A percentile compares a stretch with the other conserved stretches of the same genome.
These are phyloP conservation scores for Colletotrichum sp. DNA, from an alignment of 2,329 filamentous ascomycete genomes.

Conservation along the genomic window DNA sequence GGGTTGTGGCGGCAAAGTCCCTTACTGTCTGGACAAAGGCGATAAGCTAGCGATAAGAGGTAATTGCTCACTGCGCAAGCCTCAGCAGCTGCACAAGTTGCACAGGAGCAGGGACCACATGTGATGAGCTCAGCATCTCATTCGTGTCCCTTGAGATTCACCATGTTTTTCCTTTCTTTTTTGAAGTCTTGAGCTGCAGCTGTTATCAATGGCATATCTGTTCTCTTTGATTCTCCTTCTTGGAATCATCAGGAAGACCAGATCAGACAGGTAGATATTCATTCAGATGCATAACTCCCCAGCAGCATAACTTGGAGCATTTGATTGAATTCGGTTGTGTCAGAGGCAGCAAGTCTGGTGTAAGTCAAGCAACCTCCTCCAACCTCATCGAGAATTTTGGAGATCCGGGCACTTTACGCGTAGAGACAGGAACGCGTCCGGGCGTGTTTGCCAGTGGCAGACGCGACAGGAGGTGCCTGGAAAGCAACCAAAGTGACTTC, in stretches of 20 bases:
- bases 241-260: not conserved
- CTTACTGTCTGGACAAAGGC: not conserved
- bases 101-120: not conserved
- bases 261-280: not conserved
- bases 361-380: not conserved
- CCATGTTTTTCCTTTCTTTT: not conserved
- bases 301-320: not conserved
- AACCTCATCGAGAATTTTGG: not conserved
- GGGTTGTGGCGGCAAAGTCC: not conserved
- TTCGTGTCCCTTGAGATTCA: conserved; percentile 6
- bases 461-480: conserved; percentile 6
- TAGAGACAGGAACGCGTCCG: not conserved
- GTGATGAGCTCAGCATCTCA: conserved; percentile 7
- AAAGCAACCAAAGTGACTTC: conserved; percentile 11
- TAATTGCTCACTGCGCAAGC: not conserved
- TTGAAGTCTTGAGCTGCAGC: not conserved
- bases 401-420: conserved; percentile 12
- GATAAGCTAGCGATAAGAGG: not conserved
- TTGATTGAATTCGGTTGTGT: not conserved
- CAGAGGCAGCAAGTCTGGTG: not conserved
- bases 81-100: not conserved
- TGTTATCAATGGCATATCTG: not conserved
- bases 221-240: not conserved
- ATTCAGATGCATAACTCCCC: not conserved
- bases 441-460: conserved; percentile 5